A percentile compares a stretch with the other conserved stretches of the same genome.
These are phyloP conservation scores for Gracilaria gracilis DNA, from an alignment of 23 red algal species.

Conservation along the genomic window DNA sequence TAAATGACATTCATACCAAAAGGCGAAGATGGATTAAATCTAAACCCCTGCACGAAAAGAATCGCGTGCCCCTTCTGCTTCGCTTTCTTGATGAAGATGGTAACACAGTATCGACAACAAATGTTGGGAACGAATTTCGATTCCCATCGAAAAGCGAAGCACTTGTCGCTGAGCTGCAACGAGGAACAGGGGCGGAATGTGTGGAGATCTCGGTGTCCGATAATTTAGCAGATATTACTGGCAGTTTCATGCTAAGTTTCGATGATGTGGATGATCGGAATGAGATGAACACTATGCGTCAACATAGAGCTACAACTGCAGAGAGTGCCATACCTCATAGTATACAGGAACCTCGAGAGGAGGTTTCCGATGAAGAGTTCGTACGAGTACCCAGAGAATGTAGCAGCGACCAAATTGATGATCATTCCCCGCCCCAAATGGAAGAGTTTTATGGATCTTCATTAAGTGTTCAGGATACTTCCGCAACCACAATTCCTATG, in stretches of 20 bases:
- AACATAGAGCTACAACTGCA: background rate
- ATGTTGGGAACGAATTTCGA: slow-evolving; percentile 52
- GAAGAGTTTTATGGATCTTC: too few relatives aligned
- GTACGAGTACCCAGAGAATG: background rate
- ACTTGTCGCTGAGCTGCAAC: slow-evolving; percentile 19
- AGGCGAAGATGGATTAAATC: slow-evolving; percentile 45
- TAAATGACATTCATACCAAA: background rate
- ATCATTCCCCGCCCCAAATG: too few relatives aligned
- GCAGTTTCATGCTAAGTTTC: background rate
- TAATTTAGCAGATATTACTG: background rate
- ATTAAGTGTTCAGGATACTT: too few relatives aligned
- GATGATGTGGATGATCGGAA: slow-evolving; percentile 14
- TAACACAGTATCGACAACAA: slow-evolving; percentile 10
- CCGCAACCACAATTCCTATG: too few relatives aligned
- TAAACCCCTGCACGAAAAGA: slow-evolving; percentile 32
- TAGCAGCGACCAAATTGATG: background rate
- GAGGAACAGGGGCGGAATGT: slow-evolving; percentile 42
- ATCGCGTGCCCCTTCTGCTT: slow-evolving; percentile 56
- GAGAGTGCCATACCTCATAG: background rate
- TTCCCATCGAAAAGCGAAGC: slow-evolving; percentile 38
- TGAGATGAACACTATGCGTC: background rate
- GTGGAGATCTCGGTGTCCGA: background rate
- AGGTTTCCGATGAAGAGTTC: background rate
- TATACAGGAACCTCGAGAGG: background rate
- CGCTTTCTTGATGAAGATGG: slow-evolving; percentile 40